Percentiles rank a stretch among this genome's conserved stretches.
Evolutionary conservation across 78 protist species (phyloP).

Genomic region (Cavenderia fasciculata): DNA sequence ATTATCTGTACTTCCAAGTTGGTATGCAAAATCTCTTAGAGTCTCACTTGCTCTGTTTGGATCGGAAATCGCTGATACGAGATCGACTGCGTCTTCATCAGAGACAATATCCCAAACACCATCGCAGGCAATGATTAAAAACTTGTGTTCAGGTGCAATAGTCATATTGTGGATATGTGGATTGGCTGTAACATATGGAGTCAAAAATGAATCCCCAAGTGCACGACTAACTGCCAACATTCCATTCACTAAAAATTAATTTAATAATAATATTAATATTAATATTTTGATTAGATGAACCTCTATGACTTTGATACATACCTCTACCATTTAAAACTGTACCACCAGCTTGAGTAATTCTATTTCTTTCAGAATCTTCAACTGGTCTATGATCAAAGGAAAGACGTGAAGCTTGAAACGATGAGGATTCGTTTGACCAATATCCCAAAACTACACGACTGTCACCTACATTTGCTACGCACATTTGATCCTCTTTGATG

Average conservation of each 20-base stretch:
- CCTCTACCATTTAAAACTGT: slow-evolving; percentile 69
- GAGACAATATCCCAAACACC: slow-evolving; percentile 80
- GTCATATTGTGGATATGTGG: slow-evolving; percentile 2
- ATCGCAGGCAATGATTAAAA: slow-evolving; percentile 73
- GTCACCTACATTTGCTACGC: slow-evolving; percentile 69
- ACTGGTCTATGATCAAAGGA: slow-evolving; percentile 74
- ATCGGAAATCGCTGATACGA: slow-evolving; percentile 61
- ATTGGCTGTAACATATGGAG: slow-evolving; percentile 60
- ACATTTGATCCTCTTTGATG: slow-evolving; percentile 11
- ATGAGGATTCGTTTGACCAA: not conserved
- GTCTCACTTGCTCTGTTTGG: slow-evolving; percentile 84
- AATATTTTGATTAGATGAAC: too few species aligned
- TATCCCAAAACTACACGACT: slow-evolving; percentile 51
- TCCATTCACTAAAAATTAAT: too few species aligned
- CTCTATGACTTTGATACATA: too few species aligned
- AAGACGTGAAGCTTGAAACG: slow-evolving; percentile 2
- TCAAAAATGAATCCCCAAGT: slow-evolving; percentile 62
- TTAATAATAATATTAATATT: too few species aligned
- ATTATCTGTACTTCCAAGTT: slow-evolving; percentile 86
- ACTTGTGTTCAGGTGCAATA: slow-evolving; percentile 40
- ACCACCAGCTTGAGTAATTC: slow-evolving; percentile 57
- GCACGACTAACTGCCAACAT: slow-evolving; percentile 75
- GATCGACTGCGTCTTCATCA: slow-evolving; percentile 84
- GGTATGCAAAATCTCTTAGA: slow-evolving; percentile 85
- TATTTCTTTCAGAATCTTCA: slow-evolving; percentile 38